Percentiles rank a stretch among this genome's conserved stretches.
Conservation (phyloP, 148 eudicot genomes). For the Spergularia marina region DNA sequence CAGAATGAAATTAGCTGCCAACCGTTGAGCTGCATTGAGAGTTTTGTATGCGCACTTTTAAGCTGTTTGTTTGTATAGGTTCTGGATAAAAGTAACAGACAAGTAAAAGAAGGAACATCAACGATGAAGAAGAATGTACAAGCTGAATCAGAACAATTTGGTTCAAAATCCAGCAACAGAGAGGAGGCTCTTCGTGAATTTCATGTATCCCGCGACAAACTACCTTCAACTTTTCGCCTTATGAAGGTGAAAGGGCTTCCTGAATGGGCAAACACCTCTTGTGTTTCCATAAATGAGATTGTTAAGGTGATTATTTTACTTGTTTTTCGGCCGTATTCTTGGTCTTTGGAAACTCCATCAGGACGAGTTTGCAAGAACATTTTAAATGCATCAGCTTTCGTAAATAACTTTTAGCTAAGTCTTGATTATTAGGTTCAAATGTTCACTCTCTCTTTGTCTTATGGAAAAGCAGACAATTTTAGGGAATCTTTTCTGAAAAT, state of each 20-base stretch:
- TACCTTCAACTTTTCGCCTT: conserved; percentile 70
- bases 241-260: conserved; percentile 77
- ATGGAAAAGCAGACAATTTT: neutral
- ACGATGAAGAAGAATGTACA: conserved; percentile 14
- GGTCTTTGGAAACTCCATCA: neutral
- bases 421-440: neutral
- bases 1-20: neutral
- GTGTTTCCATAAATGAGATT: conserved; percentile 75
- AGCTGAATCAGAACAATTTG: conserved; percentile 17
- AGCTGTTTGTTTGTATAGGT: conserved; percentile 24
- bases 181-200: conserved; percentile 61
- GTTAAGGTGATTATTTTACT: conserved; percentile 49
- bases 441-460: neutral
- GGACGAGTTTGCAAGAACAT: neutral
- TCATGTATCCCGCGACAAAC: conserved; percentile 40
- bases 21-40: neutral
- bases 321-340: neutral
- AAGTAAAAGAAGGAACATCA: conserved; percentile 28
- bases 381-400: neutral
- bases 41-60: neutral
- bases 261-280: conserved; percentile 73
- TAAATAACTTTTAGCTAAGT: neutral
- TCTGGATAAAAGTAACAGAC: conserved; percentile 20
- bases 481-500: neutral
- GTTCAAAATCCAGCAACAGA: conserved; percentile 17